A percentile compares a stretch with the other conserved stretches of the same genome.
Conservation (phyloP, 1,284 basidiomycete genomes). For the Laetiporus sulphureus region DNA sequence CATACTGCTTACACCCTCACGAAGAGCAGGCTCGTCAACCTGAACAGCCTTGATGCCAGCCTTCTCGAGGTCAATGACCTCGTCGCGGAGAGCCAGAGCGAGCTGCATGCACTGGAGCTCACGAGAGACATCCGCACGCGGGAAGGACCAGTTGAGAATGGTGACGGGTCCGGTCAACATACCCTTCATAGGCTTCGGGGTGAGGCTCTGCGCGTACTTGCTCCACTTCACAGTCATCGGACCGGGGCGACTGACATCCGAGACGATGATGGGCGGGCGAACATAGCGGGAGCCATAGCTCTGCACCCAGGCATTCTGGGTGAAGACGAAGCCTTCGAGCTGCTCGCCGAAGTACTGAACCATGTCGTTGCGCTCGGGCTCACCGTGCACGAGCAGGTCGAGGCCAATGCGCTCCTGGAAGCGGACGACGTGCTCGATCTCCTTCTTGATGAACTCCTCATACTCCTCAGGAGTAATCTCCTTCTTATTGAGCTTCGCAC, state of each 20-base stretch:
- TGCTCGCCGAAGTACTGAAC: slow-evolving; percentile 99
- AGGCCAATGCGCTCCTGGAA: slow-evolving; percentile 97
- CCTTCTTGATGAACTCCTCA: slow-evolving; percentile 98
- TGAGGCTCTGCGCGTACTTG: slow-evolving; percentile 93
- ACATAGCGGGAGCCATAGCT: slow-evolving; percentile 97
- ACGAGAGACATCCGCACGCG: slow-evolving; percentile 94
- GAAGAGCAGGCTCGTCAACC: slow-evolving; percentile 99
- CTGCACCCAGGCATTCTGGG: slow-evolving; percentile 99
- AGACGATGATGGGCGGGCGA: slow-evolving; percentile 97
- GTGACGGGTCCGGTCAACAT: slow-evolving; percentile 97
- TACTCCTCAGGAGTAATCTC: slow-evolving; percentile 88
- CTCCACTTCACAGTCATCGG: slow-evolving; percentile 99
- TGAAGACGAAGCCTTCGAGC: slow-evolving; percentile 94
- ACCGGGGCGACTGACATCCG: slow-evolving; percentile 89
- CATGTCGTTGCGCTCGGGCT: slow-evolving; percentile 99
- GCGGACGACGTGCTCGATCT: slow-evolving; percentile 90
- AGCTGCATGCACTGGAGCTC: slow-evolving; percentile 99
- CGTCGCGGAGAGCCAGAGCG: slow-evolving; percentile 96
- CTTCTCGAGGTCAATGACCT: slow-evolving; percentile 96
- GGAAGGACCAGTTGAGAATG: slow-evolving; percentile 99
- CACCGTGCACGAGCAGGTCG: slow-evolving; percentile 98
- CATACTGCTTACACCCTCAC: slow-evolving; percentile 91
- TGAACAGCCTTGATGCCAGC: slow-evolving; percentile 98
- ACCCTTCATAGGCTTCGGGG: slow-evolving; percentile 97
- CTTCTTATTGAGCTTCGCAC: slow-evolving; percentile 91